phyloP scores from a whole-genome alignment of 2,329 filamentous ascomycete species.

The Colletotrichum musicola region DNA sequence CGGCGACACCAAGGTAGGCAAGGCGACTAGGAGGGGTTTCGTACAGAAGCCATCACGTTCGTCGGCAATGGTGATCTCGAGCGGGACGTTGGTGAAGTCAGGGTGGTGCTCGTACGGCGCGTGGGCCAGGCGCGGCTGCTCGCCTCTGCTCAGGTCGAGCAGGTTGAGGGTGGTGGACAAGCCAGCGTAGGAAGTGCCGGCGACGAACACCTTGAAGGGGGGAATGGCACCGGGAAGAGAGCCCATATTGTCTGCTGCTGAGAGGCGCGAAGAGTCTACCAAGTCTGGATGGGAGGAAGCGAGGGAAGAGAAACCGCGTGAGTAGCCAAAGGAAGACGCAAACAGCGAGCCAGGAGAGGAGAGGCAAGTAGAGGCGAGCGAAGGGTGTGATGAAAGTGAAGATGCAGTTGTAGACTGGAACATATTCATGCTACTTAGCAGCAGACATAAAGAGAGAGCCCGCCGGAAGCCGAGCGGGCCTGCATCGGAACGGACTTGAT shows the following conservation, averaged over 20 bases:
- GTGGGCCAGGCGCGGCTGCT: slow-evolving; percentile 59
- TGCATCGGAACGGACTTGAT: slow-evolving; percentile 26
- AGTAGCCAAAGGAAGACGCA: slow-evolving; percentile 11
- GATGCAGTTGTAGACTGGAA: slow-evolving; percentile 25
- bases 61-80: slow-evolving; percentile 81
- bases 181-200: slow-evolving; percentile 81
- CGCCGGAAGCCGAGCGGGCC: slow-evolving; percentile 36
- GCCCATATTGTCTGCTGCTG: slow-evolving; percentile 35
- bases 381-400: slow-evolving; percentile 13
- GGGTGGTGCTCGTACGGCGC: slow-evolving; percentile 55
- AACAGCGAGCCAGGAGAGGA: slow-evolving; percentile 7
- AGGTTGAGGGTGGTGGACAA: slow-evolving; percentile 76
- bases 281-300: not conserved
- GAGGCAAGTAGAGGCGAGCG: slow-evolving; percentile 24
- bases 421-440: slow-evolving; percentile 16
- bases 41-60: slow-evolving; percentile 87
- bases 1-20: not conserved
- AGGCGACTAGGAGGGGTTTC: slow-evolving; percentile 46
- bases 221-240: slow-evolving; percentile 38
- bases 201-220: slow-evolving; percentile 72
- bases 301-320: not conserved
- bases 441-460: slow-evolving; percentile 31
- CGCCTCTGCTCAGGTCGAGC: slow-evolving; percentile 72
- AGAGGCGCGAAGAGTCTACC: slow-evolving; percentile 2
- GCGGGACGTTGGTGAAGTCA: slow-evolving; percentile 61